These are phyloP conservation scores for Neoarthrinium moseri DNA, from an alignment of 2,329 filamentous ascomycete genomes.

Conservation along the genomic window DNA sequence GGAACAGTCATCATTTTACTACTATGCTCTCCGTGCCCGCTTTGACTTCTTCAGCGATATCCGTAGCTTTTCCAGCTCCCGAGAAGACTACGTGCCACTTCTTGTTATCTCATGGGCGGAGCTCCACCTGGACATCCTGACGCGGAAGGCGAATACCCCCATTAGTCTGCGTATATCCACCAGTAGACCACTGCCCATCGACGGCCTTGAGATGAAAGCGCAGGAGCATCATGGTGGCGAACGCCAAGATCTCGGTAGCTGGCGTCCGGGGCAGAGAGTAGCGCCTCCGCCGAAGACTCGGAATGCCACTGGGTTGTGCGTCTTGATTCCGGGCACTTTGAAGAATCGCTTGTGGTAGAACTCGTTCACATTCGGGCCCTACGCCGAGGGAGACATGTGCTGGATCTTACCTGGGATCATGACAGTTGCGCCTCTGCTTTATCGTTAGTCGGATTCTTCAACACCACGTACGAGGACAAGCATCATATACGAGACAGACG, in stretches of 20 bases:
- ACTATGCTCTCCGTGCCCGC: no score
- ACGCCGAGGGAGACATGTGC: constrained; percentile 10
- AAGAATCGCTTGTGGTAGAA: constrained; percentile 6
- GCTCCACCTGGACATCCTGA: background rate
- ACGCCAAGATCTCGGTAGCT: constrained; percentile 3
- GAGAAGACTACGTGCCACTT: constrained; percentile 4
- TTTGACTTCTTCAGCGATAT: background rate
- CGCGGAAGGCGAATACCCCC: background rate
- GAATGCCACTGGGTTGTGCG: background rate
- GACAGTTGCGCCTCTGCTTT: constrained; percentile 9
- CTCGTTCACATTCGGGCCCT: constrained; percentile 10
- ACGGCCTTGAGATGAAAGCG: background rate
- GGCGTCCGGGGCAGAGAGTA: constrained; percentile 4
- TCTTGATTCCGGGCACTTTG: background rate
- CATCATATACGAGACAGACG: no score
- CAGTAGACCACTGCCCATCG: background rate
- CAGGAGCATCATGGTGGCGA: background rate
- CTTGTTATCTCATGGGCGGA: background rate
- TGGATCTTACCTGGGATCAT: constrained; percentile 15
- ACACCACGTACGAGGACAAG: background rate
- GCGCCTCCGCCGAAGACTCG: constrained; percentile 6
- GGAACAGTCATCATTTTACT: no score
- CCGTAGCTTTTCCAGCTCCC: background rate
- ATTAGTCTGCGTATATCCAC: background rate
- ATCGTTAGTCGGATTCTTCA: background rate